phyloP scores from a whole-genome alignment of 495 filamentous ascomycete species.

The Talaromyces trachyspermus region DNA sequence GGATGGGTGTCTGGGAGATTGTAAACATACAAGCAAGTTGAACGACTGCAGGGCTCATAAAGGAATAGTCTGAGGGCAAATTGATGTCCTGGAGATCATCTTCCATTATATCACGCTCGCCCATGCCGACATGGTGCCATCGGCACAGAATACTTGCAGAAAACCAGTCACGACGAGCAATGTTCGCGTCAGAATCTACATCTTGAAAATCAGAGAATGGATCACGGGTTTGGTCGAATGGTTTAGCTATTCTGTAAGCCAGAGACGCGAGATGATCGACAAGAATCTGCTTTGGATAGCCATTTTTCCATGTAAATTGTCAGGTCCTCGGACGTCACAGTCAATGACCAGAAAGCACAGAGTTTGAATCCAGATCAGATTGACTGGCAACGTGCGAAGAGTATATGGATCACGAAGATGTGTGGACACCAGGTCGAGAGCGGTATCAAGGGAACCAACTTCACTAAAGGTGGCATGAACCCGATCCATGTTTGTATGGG shows the following conservation, averaged over 20 bases:
- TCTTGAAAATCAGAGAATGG: constrained; percentile 39
- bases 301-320: constrained; percentile 37
- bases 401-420: constrained; percentile 44
- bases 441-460: constrained; percentile 34
- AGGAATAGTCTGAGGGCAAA: constrained; percentile 52
- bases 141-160: constrained; percentile 65
- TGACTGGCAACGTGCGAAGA: constrained; percentile 28
- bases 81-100: constrained; percentile 28
- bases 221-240: constrained; percentile 30
- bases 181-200: constrained; percentile 60
- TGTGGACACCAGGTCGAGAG: constrained; percentile 42
- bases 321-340: constrained; percentile 36
- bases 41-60: constrained; percentile 59
- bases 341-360: constrained; percentile 40
- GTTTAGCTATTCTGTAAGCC: constrained; percentile 35
- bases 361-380: constrained; percentile 36
- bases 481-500: constrained; percentile 32
- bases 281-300: constrained; percentile 34
- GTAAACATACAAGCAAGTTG: constrained; percentile 60
- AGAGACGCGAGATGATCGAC: constrained; percentile 35
- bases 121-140: constrained; percentile 65
- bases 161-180: constrained; percentile 69
- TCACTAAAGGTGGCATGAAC: constrained; percentile 31
- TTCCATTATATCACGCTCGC: constrained; percentile 54
- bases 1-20: constrained; percentile 7